Percentiles rank a stretch among this genome's conserved stretches.
phyloP scores from a whole-genome alignment of 495 filamentous ascomycete species.

The Platismatia glauca region DNA sequence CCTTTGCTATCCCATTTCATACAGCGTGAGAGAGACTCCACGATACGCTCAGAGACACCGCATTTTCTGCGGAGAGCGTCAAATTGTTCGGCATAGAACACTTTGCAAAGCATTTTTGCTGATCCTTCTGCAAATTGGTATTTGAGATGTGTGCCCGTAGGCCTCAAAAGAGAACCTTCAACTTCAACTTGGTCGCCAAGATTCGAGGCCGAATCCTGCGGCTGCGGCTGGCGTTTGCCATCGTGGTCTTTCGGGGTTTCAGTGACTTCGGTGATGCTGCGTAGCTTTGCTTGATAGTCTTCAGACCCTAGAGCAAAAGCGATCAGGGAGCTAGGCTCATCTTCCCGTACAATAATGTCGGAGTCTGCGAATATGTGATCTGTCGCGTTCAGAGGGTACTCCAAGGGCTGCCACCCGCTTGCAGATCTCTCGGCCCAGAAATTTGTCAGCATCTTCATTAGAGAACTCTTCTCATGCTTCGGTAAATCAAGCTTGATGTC shows the following conservation, averaged over 20 bases:
- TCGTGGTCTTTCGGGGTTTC: slow-evolving; percentile 32
- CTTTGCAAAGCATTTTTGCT: slow-evolving; percentile 92
- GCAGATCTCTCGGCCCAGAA: slow-evolving; percentile 98
- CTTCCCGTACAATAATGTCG: slow-evolving; percentile 94
- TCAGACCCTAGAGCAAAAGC: slow-evolving; percentile 80
- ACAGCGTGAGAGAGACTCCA: slow-evolving; percentile 90
- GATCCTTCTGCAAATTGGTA: slow-evolving; percentile 88
- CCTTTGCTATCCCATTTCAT: slow-evolving; percentile 98
- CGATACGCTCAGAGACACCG: slow-evolving; percentile 83
- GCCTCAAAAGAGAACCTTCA: slow-evolving; percentile 66
- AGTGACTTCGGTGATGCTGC: slow-evolving; percentile 55
- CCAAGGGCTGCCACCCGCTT: slow-evolving; percentile 88
- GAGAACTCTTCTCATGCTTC: slow-evolving; percentile 80
- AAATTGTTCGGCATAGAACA: slow-evolving; percentile 97
- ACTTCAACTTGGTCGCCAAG: slow-evolving; percentile 47
- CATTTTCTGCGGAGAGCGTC: slow-evolving; percentile 90
- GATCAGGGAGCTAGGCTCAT: slow-evolving; percentile 93
- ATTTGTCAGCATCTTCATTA: slow-evolving; percentile 89
- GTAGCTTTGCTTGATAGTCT: slow-evolving; percentile 75
- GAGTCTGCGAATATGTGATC: slow-evolving; percentile 97
- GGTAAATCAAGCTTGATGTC: slow-evolving; percentile 67
- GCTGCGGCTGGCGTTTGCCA: slow-evolving; percentile 16
- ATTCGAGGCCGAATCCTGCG: slow-evolving; percentile 22
- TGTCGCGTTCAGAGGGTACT: slow-evolving; percentile 78
- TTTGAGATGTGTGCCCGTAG: slow-evolving; percentile 83